These are phyloP conservation scores for Xerophyta viscosa DNA, from an alignment of 106 monocot genomes.

Conservation along the genomic window DNA sequence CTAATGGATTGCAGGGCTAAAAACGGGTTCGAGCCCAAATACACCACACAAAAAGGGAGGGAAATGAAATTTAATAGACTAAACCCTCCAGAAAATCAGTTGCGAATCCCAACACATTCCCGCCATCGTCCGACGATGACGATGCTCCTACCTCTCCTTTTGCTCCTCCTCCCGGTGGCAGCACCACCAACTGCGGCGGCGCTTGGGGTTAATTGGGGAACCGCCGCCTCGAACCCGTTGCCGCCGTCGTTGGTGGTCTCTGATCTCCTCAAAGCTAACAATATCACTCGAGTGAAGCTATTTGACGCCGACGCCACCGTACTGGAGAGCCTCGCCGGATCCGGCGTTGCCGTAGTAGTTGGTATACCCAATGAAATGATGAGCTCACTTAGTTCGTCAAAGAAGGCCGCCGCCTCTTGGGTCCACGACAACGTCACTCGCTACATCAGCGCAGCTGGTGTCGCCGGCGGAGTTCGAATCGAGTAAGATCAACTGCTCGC, in stretches of 20 bases:
- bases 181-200: conserved; percentile 14
- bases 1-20: too few relatives aligned
- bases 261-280: conserved; percentile 58
- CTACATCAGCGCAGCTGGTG: conserved; percentile 26
- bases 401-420: conserved; percentile 71
- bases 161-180: too few relatives aligned
- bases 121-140: too few relatives aligned
- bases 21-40: too few relatives aligned
- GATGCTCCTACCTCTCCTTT: too few relatives aligned
- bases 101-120: too few relatives aligned
- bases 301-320: conserved; percentile 56
- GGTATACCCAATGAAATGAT: conserved; percentile 81
- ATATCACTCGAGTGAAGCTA: conserved; percentile 54
- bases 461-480: conserved; percentile 40
- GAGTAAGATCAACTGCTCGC: too few relatives aligned
- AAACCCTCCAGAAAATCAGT: too few relatives aligned
- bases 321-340: conserved; percentile 53
- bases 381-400: conserved; percentile 43
- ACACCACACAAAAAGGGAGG: too few relatives aligned
- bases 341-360: conserved; percentile 51
- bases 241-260: conserved; percentile 51
- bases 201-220: conserved; percentile 70
- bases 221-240: conserved; percentile 52
- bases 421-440: conserved; percentile 89
- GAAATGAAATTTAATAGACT: too few relatives aligned